Conservation (phyloP, 305 asterid genomes). For the Caryopteris hybrid region DNA sequence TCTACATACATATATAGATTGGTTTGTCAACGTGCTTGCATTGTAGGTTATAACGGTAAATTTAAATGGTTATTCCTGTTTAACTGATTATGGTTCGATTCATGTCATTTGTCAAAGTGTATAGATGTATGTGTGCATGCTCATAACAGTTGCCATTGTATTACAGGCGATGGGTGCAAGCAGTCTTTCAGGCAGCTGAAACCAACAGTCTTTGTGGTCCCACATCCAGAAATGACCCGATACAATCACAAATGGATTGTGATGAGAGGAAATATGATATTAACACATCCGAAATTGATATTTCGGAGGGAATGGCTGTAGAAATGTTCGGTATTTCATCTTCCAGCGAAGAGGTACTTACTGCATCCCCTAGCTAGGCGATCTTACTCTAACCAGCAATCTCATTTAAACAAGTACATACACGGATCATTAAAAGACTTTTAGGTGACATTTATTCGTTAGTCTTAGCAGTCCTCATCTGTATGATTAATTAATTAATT, state of each 20-base stretch:
- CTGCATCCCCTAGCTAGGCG: not conserved
- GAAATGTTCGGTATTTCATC: slow-evolving; percentile 71
- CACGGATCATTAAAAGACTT: no score
- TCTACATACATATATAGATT: not conserved
- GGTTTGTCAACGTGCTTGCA: not conserved
- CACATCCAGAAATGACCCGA: slow-evolving; percentile 19
- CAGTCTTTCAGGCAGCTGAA: slow-evolving; percentile 54
- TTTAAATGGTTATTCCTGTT: not conserved
- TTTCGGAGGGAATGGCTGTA: slow-evolving; percentile 69
- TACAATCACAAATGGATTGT: slow-evolving; percentile 15
- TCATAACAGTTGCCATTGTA: not conserved
- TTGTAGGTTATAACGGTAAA: not conserved
- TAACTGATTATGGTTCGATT: not conserved
- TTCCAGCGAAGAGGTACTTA: slow-evolving; percentile 64
- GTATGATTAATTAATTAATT: not conserved
- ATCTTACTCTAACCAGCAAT: no score
- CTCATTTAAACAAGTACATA: no score
- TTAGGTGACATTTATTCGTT: not conserved
- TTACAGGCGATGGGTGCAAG: slow-evolving; percentile 96
- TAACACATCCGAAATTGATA: slow-evolving; percentile 49
- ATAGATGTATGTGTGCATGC: not conserved
- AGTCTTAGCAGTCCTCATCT: not conserved
- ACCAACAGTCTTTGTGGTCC: slow-evolving; percentile 11
- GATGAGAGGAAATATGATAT: slow-evolving; percentile 22
- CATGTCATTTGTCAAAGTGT: not conserved